These are phyloP conservation scores for Carex arenaria DNA, from an alignment of 202 grass and related monocot genomes.

Conservation along the genomic window DNA sequence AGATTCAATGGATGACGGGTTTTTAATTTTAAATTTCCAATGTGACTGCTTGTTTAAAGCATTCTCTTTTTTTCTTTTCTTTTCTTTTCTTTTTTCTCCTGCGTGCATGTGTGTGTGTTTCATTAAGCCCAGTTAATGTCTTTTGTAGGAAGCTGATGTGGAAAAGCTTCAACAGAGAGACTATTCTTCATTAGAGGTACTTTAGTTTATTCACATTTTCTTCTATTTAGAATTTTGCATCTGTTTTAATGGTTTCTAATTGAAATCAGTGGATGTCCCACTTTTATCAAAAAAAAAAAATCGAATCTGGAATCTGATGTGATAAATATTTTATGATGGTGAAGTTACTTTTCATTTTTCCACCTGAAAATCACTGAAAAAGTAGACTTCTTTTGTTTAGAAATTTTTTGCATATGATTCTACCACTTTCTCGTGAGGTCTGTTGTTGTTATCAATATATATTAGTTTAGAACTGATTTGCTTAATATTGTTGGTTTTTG, in stretches of 20 bases:
- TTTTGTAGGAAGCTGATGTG: slow-evolving; percentile 79
- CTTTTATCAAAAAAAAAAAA: too few species aligned
- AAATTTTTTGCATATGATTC: not conserved
- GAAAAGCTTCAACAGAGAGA: slow-evolving; percentile 98
- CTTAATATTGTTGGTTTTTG: not conserved
- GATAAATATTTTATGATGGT: not conserved
- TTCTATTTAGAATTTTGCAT: slow-evolving; percentile 12
- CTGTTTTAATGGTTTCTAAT: too few species aligned
- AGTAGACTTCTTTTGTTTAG: not conserved
- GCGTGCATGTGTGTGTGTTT: not conserved
- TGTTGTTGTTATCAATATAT: not conserved
- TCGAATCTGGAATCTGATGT: not conserved
- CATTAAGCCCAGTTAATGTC: not conserved
- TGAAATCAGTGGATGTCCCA: too few species aligned
- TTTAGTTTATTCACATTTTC: slow-evolving; percentile 15
- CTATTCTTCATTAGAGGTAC: slow-evolving; percentile 87
- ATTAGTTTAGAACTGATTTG: not conserved
- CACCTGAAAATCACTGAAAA: not conserved
- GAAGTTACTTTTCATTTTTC: not conserved
- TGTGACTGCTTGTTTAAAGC: not conserved
- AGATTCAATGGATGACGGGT: not conserved
- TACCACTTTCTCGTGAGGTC: not conserved
- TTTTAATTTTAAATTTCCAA: not conserved
- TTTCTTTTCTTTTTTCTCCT: not conserved
- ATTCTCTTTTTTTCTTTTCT: not conserved